A percentile compares a stretch with the other conserved stretches of the same genome.
Evolutionary conservation across 768 basidiomycete genomes (phyloP).

Genomic region (Dacryopinax primogenitus): DNA sequence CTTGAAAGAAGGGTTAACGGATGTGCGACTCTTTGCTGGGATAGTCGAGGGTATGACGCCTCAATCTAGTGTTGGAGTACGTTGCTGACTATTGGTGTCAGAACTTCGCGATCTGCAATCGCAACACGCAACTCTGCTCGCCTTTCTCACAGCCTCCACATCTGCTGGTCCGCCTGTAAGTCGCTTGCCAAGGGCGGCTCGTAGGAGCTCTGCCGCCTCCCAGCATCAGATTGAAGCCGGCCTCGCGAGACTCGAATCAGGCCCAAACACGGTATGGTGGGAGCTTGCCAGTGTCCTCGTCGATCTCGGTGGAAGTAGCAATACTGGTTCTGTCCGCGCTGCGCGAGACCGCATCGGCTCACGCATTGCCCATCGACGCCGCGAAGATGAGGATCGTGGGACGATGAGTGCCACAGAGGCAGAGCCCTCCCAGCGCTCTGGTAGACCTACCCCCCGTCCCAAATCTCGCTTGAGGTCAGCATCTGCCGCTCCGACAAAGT

Average conservation of each 20-base stretch:
- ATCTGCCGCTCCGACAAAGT: not conserved
- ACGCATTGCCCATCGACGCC: not conserved
- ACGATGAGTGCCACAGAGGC: not conserved
- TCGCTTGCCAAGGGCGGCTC: not conserved
- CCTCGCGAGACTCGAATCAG: not conserved
- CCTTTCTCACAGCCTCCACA: not conserved
- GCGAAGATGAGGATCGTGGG: not conserved
- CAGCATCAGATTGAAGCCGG: conserved; percentile 7
- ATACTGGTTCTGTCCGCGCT: not conserved
- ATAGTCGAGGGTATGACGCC: not conserved
- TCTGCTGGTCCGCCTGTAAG: conserved; percentile 2
- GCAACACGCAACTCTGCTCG: not conserved
- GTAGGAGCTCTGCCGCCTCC: not conserved
- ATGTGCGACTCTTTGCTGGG: conserved; percentile 1
- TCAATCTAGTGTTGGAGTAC: too few species aligned
- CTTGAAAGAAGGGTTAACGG: conserved; percentile 4
- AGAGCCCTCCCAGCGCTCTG: not conserved
- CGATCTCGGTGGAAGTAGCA: not conserved
- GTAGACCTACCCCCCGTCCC: not conserved
- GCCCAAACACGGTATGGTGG: not conserved
- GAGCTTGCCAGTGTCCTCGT: not conserved
- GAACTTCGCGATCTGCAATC: not conserved
- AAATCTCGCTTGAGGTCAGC: not conserved
- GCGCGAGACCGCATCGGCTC: not conserved
- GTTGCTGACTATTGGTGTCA: not conserved